These are phyloP conservation scores for Sordariomycetes sp. DNA, from an alignment of 2,329 filamentous ascomycete species.

Conservation along the genomic window DNA sequence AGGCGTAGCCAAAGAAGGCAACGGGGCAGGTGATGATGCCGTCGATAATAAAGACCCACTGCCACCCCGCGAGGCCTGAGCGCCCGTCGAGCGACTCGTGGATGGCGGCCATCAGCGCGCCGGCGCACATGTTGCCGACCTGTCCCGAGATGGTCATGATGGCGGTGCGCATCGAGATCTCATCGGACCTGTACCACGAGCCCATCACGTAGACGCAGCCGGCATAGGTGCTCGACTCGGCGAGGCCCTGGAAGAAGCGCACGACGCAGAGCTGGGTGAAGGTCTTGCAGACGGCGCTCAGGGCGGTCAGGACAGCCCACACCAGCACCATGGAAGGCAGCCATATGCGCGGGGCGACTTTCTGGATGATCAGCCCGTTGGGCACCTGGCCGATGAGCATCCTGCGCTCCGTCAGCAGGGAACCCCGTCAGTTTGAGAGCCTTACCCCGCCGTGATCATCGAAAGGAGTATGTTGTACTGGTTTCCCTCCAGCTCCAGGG, in stretches of 20 bases:
- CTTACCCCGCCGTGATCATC: constrained; percentile 17
- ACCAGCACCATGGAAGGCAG: constrained; percentile 49
- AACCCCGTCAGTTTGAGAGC: neutral
- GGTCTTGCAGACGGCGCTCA: constrained; percentile 17
- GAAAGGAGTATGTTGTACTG: constrained; percentile 18
- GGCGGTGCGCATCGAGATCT: constrained; percentile 49
- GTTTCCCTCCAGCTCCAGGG: constrained; percentile 31
- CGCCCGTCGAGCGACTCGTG: constrained; percentile 22
- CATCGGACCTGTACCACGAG: constrained; percentile 44
- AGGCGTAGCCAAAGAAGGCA: constrained; percentile 38
- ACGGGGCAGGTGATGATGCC: constrained; percentile 44
- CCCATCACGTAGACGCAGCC: constrained; percentile 25
- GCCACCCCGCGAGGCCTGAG: constrained; percentile 42
- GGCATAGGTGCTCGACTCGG: constrained; percentile 16
- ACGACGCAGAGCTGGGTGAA: constrained; percentile 17
- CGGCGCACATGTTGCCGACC: constrained; percentile 48
- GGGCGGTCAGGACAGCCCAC: constrained; percentile 53
- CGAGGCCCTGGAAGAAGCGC: constrained; percentile 16
- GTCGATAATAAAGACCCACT: constrained; percentile 35
- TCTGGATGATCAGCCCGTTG: constrained; percentile 48
- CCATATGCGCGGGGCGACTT: constrained; percentile 48
- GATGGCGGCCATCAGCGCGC: constrained; percentile 43
- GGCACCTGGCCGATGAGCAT: constrained; percentile 46
- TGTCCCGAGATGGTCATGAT: constrained; percentile 50
- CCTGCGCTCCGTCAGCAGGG: constrained; percentile 3